A percentile compares a stretch with the other conserved stretches of the same genome.
Evolutionary conservation across 2,329 filamentous ascomycete species (phyloP).

Genomic region (Aspergillus texensis): DNA sequence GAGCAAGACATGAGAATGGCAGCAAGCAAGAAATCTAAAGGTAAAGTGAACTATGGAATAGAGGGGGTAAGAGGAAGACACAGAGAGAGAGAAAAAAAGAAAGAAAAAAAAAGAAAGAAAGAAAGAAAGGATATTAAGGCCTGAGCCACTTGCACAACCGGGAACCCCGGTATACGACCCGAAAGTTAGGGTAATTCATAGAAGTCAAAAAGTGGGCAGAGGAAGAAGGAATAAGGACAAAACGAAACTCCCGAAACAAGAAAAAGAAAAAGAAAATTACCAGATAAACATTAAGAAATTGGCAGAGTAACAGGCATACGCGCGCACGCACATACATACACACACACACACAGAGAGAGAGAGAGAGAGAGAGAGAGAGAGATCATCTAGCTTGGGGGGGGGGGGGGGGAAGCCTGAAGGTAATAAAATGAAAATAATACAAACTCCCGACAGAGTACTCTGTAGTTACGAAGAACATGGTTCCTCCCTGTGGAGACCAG

Average conservation of each 20-base stretch:
- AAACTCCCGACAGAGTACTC: neutral
- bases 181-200: conserved; percentile 11
- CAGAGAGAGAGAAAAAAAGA: neutral
- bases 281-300: neutral
- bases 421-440: conserved; percentile 1
- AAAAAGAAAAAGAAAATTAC: neutral
- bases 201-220: conserved; percentile 2
- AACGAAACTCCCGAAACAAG: conserved; percentile 2
- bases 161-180: conserved; percentile 16
- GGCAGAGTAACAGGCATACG: neutral
- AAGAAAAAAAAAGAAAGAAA: neutral
- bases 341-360: neutral
- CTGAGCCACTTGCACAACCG: conserved; percentile 16
- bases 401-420: neutral
- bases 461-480: conserved; percentile 18
- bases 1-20: neutral
- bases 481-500: conserved; percentile 24
- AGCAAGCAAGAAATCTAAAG: neutral
- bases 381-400: neutral
- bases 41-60: neutral
- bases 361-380: neutral
- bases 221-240: conserved; percentile 1
- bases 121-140: neutral
- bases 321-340: neutral
- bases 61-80: neutral